A percentile compares a stretch with the other conserved stretches of the same genome.
These are phyloP conservation scores for Malus hybrid DNA, from an alignment of 331 rosid species.

Conservation along the genomic window DNA sequence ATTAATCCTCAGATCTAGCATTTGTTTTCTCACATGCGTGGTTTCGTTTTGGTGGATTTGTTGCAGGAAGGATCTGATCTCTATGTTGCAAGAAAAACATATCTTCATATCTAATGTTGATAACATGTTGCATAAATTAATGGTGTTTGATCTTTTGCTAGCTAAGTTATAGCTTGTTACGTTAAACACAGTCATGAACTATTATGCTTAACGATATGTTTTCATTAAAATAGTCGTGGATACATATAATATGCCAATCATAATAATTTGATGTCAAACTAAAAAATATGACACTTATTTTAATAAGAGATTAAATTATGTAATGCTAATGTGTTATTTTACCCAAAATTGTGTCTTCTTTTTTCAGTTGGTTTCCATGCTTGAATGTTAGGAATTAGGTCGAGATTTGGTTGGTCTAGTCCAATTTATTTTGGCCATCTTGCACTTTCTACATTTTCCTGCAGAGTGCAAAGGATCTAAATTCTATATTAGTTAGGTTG, in stretches of 20 bases:
- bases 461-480: neutral
- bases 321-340: neutral
- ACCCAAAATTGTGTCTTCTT: neutral
- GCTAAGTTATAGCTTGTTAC: neutral
- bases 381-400: neutral
- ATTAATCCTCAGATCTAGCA: constrained; percentile 8
- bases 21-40: constrained; percentile 1
- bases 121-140: neutral
- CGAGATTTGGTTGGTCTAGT: neutral
- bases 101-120: neutral
- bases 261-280: no score
- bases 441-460: constrained; percentile 4
- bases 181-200: neutral
- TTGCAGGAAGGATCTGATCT: neutral
- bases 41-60: neutral
- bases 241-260: neutral
- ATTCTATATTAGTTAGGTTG: neutral
- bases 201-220: no score
- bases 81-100: neutral
- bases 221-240: no score
- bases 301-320: neutral
- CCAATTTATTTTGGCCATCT: neutral
- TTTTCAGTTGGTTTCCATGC: neutral
- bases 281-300: neutral
- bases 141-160: neutral